Evolutionary conservation across 2,329 filamentous ascomycete genomes (phyloP), one percentile per base, ranked within the genome.

Genomic region (Lachnellula hyalina): DNA sequence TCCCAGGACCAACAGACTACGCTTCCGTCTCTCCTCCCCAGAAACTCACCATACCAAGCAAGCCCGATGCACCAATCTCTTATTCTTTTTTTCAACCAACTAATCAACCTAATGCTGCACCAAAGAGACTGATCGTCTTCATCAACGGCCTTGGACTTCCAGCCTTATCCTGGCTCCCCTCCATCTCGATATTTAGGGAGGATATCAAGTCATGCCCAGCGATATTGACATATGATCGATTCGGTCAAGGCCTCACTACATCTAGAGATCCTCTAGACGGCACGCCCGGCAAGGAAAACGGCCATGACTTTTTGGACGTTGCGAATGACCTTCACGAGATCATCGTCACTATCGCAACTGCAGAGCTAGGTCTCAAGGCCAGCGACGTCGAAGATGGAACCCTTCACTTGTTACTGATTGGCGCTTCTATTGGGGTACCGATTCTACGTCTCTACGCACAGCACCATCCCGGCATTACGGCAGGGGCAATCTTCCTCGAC

Each of bases 221-320:
- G 51, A 65, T 71, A 15, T 54, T 71, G 12, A 70, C 68, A 2
- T 71, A 69, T 41, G 69, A 71, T 51, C 65, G 57, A 55, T 67
- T 59, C 49, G 63, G 63, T 2, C 65, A 67, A 56, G 65, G 65
- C 2, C 52, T 59, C 3, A 65, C 63, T 2, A 65, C 59, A 9
- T 47, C 57, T 21, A 51, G 59, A 21, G 64, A 67, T 52, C 63
- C 65, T 8, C 52, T 61, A 2, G 55, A 51, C 46, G 65, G 63
- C 32, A 60, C 59, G 5, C 54, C 59, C 3, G 53, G 56, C 12
- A 55, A 60, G 15, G 64, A 66, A 49, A 64, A 68, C 25, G 62
- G 62, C 7, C 66, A 70, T 60, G 61, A 60, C 49, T 64, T 68
- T 23, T 45, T 59, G 47, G 63, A 67, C 47, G 60, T 66, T 2